A percentile compares a stretch with the other conserved stretches of the same genome.
These are phyloP conservation scores for Melocanna baccifera DNA, from an alignment of 176 grass and related monocot species.

Conservation along the genomic window DNA sequence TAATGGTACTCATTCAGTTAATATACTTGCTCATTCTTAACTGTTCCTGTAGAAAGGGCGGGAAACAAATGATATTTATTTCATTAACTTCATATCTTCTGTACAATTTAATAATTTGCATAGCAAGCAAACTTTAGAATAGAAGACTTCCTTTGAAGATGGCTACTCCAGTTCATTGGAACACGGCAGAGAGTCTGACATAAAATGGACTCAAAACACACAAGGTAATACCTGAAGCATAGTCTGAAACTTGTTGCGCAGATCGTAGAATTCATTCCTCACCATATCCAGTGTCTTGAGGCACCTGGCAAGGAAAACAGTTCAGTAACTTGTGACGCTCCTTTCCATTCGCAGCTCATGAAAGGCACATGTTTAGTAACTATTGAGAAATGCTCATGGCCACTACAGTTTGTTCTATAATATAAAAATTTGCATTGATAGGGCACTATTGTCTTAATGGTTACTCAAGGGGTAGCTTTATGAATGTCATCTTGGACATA, in stretches of 20 bases:
- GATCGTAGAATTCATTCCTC: constrained; percentile 45
- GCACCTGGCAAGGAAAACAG: constrained; percentile 42
- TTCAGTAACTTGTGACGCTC: neutral
- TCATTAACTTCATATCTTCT: neutral
- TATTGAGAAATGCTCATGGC: neutral
- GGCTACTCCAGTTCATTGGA: constrained; percentile 6
- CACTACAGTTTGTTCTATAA: neutral
- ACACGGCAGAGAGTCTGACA: neutral
- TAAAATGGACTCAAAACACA: neutral
- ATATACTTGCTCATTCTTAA: neutral
- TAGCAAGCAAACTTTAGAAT: neutral
- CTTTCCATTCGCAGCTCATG: neutral
- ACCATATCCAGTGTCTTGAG: constrained; percentile 27
- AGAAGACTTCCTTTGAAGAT: neutral
- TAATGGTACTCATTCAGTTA: neutral
- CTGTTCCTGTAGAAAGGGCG: neutral
- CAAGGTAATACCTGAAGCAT: constrained; percentile 62
- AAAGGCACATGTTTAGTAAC: neutral
- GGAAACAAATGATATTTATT: neutral
- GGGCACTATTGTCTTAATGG: neutral
- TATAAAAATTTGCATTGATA: neutral
- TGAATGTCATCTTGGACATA: neutral
- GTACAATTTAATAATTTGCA: neutral
- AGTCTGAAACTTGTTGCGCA: constrained; percentile 39
- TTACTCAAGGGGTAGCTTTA: neutral